Percentiles rank a stretch among this genome's conserved stretches.
These are phyloP conservation scores for Phytophthora citricola DNA, from an alignment of 352 stramenopile species.

Conservation along the genomic window DNA sequence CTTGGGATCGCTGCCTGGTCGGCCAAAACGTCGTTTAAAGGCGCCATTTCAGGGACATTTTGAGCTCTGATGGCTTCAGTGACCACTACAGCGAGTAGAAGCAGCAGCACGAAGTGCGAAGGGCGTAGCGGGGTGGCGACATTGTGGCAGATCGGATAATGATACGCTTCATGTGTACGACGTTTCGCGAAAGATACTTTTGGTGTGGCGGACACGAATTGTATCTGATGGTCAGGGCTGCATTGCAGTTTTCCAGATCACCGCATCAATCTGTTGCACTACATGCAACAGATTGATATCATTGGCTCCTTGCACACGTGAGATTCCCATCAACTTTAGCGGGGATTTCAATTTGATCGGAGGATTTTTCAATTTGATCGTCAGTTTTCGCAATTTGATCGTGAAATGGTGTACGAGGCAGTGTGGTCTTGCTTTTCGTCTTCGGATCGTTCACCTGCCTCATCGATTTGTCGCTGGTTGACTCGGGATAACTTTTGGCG, in stretches of 20 bases:
- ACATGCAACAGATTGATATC: not conserved
- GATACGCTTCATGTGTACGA: not conserved
- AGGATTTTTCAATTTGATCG: too few species aligned
- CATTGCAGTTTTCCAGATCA: too few species aligned
- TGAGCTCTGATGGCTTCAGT: not conserved
- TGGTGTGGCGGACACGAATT: slow-evolving; percentile 2
- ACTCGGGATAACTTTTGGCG: too few species aligned
- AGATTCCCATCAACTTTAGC: too few species aligned
- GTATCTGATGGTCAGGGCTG: not conserved
- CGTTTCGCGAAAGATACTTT: slow-evolving; percentile 20
- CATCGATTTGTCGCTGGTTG: too few species aligned
- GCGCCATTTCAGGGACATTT: slow-evolving; percentile 15
- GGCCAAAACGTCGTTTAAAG: slow-evolving; percentile 18
- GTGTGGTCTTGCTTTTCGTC: too few species aligned
- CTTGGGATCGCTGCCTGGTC: slow-evolving; percentile 16
- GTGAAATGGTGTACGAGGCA: too few species aligned
- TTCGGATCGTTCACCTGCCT: too few species aligned
- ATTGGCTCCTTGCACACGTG: too few species aligned
- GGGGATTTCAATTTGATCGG: too few species aligned
- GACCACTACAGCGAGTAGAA: not conserved
- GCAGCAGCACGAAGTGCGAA: not conserved
- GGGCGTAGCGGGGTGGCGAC: not conserved
- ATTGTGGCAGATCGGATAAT: slow-evolving; percentile 17
- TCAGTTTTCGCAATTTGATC: too few species aligned
- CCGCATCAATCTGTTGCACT: too few species aligned